Conservation (phyloP, 345 rosid genomes). For the Tarenaya hassleriana region DNA sequence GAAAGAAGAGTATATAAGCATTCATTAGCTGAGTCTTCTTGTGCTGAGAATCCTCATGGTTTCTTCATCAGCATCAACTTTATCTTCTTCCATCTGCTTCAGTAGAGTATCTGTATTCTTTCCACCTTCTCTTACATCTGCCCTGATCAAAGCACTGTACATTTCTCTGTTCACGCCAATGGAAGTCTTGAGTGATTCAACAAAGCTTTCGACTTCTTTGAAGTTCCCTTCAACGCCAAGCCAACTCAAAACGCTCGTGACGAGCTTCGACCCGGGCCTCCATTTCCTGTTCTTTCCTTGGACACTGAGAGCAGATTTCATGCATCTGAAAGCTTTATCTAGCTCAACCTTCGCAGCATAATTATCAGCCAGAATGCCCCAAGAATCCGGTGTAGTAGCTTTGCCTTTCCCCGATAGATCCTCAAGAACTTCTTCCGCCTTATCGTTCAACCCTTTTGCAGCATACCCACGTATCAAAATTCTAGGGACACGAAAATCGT, state of each 20-base stretch:
- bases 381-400: slow-evolving; percentile 45
- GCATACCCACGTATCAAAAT: slow-evolving; percentile 37
- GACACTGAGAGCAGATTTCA: slow-evolving; percentile 44
- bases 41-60: slow-evolving; percentile 32
- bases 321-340: slow-evolving; percentile 46
- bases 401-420: slow-evolving; percentile 42
- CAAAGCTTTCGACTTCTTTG: slow-evolving; percentile 49
- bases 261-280: slow-evolving; percentile 46
- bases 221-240: slow-evolving; percentile 47
- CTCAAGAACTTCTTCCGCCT: slow-evolving; percentile 58
- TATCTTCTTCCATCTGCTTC: slow-evolving; percentile 51
- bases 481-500: slow-evolving; percentile 54
- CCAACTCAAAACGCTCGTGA: slow-evolving; percentile 50
- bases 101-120: slow-evolving; percentile 33
- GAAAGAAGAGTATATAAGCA: no score
- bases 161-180: slow-evolving; percentile 40
- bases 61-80: slow-evolving; percentile 45
- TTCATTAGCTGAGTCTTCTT: slow-evolving; percentile 20
- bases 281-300: slow-evolving; percentile 39
- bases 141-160: slow-evolving; percentile 56
- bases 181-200: slow-evolving; percentile 33
- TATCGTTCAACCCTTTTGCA: slow-evolving; percentile 37
- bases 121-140: slow-evolving; percentile 40
- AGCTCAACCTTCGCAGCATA: slow-evolving; percentile 37
- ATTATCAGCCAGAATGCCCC: slow-evolving; percentile 59